Evolutionary conservation across 495 filamentous ascomycete genomes (phyloP).

Genomic region (Penicillium cinerascens): DNA sequence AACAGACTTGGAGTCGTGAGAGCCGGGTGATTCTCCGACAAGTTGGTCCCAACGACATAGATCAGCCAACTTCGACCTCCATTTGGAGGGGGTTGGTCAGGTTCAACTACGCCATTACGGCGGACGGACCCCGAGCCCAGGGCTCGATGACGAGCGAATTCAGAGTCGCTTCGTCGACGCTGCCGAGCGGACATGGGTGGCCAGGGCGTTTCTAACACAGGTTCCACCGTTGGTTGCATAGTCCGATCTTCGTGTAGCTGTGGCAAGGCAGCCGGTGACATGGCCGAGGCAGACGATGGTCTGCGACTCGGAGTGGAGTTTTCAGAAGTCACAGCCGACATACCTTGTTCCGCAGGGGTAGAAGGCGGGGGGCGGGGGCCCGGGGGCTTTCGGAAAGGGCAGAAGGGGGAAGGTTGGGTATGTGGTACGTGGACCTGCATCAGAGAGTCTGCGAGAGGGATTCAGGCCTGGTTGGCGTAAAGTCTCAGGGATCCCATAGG

Average conservation of each 20-base stretch:
- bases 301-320: constrained; percentile 53
- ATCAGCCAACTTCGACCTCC: constrained; percentile 70
- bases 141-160: constrained; percentile 55
- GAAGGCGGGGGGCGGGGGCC: constrained; percentile 66
- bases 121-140: constrained; percentile 61
- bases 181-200: constrained; percentile 40
- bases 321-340: constrained; percentile 56
- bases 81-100: constrained; percentile 50
- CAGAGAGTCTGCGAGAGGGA: constrained; percentile 38
- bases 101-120: constrained; percentile 67
- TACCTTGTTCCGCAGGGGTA: constrained; percentile 60
- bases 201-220: constrained; percentile 21
- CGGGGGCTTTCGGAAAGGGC: constrained; percentile 55
- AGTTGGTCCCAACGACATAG: constrained; percentile 72
- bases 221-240: constrained; percentile 31
- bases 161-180: constrained; percentile 59
- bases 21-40: constrained; percentile 73
- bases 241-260: constrained; percentile 34
- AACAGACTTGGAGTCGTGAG: constrained; percentile 75
- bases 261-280: constrained; percentile 32
- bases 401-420: constrained; percentile 31
- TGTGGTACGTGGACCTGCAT: constrained; percentile 27
- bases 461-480: constrained; percentile 39
- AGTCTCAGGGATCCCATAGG: constrained; percentile 43
- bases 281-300: constrained; percentile 51